These are phyloP conservation scores for Nitzschia putrida DNA, from an alignment of 108 stramenopile genomes.

Conservation along the genomic window DNA sequence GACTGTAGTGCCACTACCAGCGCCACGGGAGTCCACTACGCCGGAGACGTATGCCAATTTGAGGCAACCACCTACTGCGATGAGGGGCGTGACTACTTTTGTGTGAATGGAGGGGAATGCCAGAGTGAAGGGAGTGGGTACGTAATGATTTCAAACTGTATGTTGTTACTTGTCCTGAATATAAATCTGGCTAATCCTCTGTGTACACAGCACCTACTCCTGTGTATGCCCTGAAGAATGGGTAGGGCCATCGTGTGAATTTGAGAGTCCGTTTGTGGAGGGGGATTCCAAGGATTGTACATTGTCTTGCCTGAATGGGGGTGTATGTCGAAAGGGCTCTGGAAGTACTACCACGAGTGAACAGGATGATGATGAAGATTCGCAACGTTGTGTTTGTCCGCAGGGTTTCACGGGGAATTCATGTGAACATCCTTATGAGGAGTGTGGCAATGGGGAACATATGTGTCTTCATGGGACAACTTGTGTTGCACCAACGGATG, in stretches of 20 bases:
- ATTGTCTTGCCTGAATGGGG: slow-evolving; percentile 31
- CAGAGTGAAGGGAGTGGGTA: slow-evolving; percentile 24
- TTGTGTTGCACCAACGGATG: slow-evolving; percentile 27
- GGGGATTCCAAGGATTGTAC: slow-evolving; percentile 19
- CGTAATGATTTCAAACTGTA: not conserved
- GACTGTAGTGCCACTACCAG: slow-evolving; percentile 16
- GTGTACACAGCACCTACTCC: slow-evolving; percentile 8
- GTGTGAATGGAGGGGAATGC: slow-evolving; percentile 30
- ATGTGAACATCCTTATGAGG: slow-evolving; percentile 46
- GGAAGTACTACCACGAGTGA: not conserved
- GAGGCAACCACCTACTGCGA: slow-evolving; percentile 25
- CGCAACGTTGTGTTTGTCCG: slow-evolving; percentile 55
- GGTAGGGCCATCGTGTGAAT: slow-evolving; percentile 39
- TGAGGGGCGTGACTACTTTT: slow-evolving; percentile 19
- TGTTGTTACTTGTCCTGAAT: not conserved
- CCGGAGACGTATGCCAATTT: slow-evolving; percentile 21
- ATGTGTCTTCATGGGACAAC: slow-evolving; percentile 49
- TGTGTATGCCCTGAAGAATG: slow-evolving; percentile 40
- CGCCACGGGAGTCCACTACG: slow-evolving; percentile 8
- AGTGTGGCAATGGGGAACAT: slow-evolving; percentile 43
- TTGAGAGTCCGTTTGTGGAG: slow-evolving; percentile 8
- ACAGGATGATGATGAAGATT: slow-evolving; percentile 24
- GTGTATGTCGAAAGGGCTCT: slow-evolving; percentile 26
- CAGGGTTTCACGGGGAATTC: slow-evolving; percentile 34
- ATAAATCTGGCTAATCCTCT: not conserved